Base-by-base conservation (phyloP, 2,329 filamentous ascomycete species). In the Pseudogymnoascus sp. region DNA sequence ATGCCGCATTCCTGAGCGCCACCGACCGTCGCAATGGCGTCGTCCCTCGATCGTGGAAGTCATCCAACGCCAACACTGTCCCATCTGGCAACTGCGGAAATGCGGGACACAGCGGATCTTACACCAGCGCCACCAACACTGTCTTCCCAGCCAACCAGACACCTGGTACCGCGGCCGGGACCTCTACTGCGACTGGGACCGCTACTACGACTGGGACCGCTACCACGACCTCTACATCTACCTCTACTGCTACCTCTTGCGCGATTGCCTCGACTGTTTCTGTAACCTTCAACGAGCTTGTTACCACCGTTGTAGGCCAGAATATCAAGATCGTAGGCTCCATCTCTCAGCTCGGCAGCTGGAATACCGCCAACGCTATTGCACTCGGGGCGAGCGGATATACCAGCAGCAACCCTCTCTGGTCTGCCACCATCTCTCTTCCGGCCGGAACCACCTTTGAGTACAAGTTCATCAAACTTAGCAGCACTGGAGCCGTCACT, bases 1-100 rank as follows among this genome's bases (percentile, higher is more conserved):
- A 90, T 67, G 86, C 87, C 1, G 81, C 87, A 0, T 87, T 91
- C 73, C 76, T 91, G 60, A 88, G 87, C 0, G 82, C 83, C 19
- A 76, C 78, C 24, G 80, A 80, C 50, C 82, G 86, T 38, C 82
- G 86, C 56, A 79, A 79, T 56, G 80, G 80, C 19, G 69, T 81
- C 12, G 73, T 86, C 6, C 84, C 86, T 1, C 76, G 79, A 0
- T 80, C 83, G 6, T 89, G 86, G 86, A 78, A 78, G 2, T 79
- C 75, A 31, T 66, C 78, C 2, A 79, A 78, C 63, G 35, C 35
- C 6, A 38, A 38, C 6, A 38, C 35, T n/a, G 35, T 14, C 6
- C 35, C 35, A 31, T 31, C 31, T 38, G 35, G 35, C 14, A 38
- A 7, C 35, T 38, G 35, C 6, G 6, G 35, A 6, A 38, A 7